Conservation (phyloP, 129 eudicot species). For the Smallanthus sonchifolius region DNA sequence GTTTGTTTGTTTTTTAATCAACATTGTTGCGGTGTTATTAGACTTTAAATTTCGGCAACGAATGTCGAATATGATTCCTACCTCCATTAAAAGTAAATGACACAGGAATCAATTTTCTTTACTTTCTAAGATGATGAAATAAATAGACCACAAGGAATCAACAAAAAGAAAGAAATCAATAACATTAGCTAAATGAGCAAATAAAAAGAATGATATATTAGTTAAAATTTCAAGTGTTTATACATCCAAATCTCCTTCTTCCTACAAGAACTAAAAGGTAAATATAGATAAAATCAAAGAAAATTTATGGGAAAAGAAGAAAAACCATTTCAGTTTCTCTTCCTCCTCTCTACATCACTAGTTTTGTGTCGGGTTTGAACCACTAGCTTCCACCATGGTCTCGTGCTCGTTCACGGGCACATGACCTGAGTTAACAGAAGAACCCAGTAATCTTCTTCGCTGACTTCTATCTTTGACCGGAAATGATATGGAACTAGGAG, state of each 20-base stretch:
- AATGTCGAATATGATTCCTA: constrained; percentile 31
- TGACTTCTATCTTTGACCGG: constrained; percentile 27
- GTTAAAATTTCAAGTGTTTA: constrained; percentile 3
- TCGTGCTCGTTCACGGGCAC: constrained; percentile 23
- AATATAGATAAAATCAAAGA: constrained; percentile 4
- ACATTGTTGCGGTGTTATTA: constrained; percentile 11
- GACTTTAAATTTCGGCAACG: neutral
- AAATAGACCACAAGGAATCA: constrained; percentile 15
- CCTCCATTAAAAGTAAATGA: constrained; percentile 18
- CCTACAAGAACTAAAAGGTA: constrained; percentile 8
- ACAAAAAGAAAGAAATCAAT: constrained; percentile 18
- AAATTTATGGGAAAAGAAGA: constrained; percentile 3
- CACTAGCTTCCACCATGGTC: constrained; percentile 43
- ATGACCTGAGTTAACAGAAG: constrained; percentile 33
- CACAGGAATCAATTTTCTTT: constrained; percentile 11
- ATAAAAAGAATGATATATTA: constrained; percentile 15
- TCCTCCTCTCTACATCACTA: constrained; percentile 30
- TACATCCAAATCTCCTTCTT: constrained; percentile 13
- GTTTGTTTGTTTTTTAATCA: neutral
- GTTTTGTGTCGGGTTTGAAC: constrained; percentile 71
- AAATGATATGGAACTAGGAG: constrained; percentile 6
- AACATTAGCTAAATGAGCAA: neutral
- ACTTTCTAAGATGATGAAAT: constrained; percentile 5
- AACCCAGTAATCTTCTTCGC: constrained; percentile 54
- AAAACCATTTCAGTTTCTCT: constrained; percentile 22